phyloP scores from a whole-genome alignment of 345 rosid genomes.

The Cardamine chenopodiifolia region DNA sequence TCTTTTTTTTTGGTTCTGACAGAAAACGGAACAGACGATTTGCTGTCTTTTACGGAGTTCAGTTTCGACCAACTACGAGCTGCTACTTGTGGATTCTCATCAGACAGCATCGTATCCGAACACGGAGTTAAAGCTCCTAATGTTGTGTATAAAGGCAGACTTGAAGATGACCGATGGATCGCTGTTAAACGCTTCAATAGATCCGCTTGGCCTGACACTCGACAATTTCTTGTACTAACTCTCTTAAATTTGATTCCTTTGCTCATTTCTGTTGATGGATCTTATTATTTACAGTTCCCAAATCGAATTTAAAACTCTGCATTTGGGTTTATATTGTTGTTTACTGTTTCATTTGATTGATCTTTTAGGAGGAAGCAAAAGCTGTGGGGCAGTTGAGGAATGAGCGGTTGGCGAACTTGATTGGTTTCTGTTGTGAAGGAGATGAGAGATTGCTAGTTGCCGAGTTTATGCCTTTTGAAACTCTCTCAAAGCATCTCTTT shows the following conservation, averaged over 20 bases:
- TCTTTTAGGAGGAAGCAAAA: constrained; percentile 69
- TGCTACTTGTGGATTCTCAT: constrained; percentile 64
- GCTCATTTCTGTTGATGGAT: constrained; percentile 9
- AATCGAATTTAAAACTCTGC: constrained; percentile 8
- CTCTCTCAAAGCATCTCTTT: constrained; percentile 87
- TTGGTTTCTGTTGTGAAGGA: constrained; percentile 83
- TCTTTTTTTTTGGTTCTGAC: constrained; percentile 13
- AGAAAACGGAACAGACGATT: constrained; percentile 62
- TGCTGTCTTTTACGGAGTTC: constrained; percentile 67
- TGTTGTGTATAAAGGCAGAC: constrained; percentile 74
- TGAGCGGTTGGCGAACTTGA: constrained; percentile 71
- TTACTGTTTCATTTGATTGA: constrained; percentile 36
- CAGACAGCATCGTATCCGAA: constrained; percentile 79
- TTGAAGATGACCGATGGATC: constrained; percentile 63
- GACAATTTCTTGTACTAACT: constrained; percentile 68
- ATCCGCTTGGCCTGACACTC: constrained; percentile 84
- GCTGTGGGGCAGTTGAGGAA: constrained; percentile 76
- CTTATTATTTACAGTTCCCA: constrained; percentile 1
- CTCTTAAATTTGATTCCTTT: constrained; percentile 19
- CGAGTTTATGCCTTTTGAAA: constrained; percentile 86
- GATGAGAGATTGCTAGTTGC: constrained; percentile 82
- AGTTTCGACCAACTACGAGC: constrained; percentile 65
- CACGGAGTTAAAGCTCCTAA: constrained; percentile 91
- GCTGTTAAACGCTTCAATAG: constrained; percentile 80
- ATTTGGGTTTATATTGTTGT: neutral